phyloP scores from a whole-genome alignment of 495 filamentous ascomycete genomes.

The Podospora fimiseda region DNA sequence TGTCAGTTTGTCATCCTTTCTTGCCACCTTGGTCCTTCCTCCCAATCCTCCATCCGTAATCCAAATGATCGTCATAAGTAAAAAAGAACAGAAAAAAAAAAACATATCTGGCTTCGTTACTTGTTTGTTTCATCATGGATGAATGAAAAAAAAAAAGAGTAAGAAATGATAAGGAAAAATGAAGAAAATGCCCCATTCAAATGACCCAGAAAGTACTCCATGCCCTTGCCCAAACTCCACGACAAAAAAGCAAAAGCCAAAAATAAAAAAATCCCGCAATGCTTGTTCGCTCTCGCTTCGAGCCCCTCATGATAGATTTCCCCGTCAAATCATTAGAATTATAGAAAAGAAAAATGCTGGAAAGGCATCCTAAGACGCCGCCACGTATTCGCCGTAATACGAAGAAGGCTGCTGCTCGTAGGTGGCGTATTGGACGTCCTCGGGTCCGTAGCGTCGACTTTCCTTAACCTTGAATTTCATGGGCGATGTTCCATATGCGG shows the following conservation, averaged over 20 bases:
- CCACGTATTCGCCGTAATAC: neutral
- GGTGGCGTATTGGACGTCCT: constrained; percentile 20
- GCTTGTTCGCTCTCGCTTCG: neutral
- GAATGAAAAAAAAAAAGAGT: constrained; percentile 9
- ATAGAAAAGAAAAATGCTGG: neutral
- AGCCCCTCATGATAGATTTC: neutral
- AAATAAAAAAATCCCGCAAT: neutral
- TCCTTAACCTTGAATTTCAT: constrained; percentile 19
- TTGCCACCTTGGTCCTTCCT: neutral
- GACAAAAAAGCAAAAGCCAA: no score
- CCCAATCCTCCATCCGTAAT: neutral
- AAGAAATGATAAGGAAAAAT: neutral
- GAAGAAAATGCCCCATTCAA: neutral
- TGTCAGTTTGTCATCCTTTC: neutral
- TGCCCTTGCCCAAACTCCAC: constrained; percentile 4
- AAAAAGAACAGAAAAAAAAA: constrained; percentile 9
- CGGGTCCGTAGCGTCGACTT: constrained; percentile 9
- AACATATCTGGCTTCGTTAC: constrained; percentile 26
- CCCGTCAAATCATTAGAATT: neutral
- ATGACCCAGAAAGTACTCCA: neutral
- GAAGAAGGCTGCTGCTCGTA: constrained; percentile 6
- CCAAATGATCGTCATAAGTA: neutral
- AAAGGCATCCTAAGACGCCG: neutral
- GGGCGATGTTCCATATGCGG: constrained; percentile 8
- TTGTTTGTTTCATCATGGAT: constrained; percentile 18